phyloP scores from a whole-genome alignment of 371 early-diverging fungal species.

The Circinella umbellata region DNA sequence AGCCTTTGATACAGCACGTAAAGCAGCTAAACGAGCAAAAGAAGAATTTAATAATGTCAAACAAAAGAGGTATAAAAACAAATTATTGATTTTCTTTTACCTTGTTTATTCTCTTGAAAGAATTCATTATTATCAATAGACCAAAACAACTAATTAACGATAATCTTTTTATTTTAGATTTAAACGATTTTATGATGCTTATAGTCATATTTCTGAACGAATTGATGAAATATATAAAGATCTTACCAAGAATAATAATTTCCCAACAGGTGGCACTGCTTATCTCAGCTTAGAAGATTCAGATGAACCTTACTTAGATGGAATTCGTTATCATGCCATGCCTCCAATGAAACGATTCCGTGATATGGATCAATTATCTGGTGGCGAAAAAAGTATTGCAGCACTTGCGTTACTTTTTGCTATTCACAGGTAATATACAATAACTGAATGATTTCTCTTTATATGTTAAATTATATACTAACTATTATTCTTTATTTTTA shows the following conservation, averaged over 20 bases:
- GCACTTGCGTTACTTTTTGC: conserved; percentile 98
- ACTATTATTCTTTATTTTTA: neutral
- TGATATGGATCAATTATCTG: conserved; percentile 98
- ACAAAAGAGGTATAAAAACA: conserved; percentile 67
- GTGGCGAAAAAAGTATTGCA: conserved; percentile 99
- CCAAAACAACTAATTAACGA: neutral
- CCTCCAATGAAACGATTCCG: conserved; percentile 99
- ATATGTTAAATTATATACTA: no score
- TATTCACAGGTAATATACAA: conserved; percentile 73
- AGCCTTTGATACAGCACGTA: conserved; percentile 82
- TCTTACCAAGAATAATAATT: conserved; percentile 79
- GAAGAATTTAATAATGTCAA: conserved; percentile 83
- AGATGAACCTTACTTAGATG: conserved; percentile 95
- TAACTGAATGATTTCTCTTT: no score
- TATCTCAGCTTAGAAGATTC: conserved; percentile 93
- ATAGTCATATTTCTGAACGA: conserved; percentile 83
- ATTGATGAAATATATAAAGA: conserved; percentile 97
- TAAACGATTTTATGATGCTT: conserved; percentile 87
- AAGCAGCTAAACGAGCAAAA: conserved; percentile 79
- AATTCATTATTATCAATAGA: no score
- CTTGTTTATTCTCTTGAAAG: no score
- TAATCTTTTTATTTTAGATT: conserved; percentile 48
- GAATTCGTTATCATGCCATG: conserved; percentile 98
- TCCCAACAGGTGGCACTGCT: conserved; percentile 95
- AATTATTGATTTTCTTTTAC: no score